These are phyloP conservation scores for Penicillium pancosmium DNA, from an alignment of 495 filamentous ascomycete species.

Conservation along the genomic window DNA sequence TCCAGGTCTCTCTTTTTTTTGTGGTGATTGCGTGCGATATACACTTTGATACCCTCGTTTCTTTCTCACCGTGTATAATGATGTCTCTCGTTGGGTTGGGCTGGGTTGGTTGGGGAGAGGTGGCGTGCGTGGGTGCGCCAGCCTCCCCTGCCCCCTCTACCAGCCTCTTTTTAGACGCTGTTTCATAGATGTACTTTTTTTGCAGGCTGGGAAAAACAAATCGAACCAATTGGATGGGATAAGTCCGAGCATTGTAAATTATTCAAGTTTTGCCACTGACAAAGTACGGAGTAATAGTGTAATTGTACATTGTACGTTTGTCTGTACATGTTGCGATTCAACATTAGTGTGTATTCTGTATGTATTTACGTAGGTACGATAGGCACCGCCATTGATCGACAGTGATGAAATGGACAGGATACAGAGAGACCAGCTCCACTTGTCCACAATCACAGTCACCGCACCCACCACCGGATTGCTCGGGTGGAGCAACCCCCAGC, in stretches of 20 bases:
- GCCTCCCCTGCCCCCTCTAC: background rate
- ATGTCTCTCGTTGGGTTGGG: slow-evolving; percentile 13
- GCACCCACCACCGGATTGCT: background rate
- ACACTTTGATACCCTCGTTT: slow-evolving; percentile 20
- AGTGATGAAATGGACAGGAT: background rate
- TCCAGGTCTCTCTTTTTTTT: background rate
- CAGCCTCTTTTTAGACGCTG: slow-evolving; percentile 2
- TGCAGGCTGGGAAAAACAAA: background rate
- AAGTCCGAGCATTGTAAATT: background rate
- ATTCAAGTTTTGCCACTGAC: background rate
- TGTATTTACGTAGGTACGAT: no score
- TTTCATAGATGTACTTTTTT: slow-evolving; percentile 15
- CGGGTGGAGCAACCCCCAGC: background rate
- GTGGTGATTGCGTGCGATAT: slow-evolving; percentile 11
- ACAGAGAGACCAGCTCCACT: no score
- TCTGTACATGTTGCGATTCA: background rate
- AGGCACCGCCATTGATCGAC: background rate
- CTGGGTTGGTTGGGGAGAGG: background rate
- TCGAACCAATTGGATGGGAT: background rate
- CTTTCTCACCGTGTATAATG: slow-evolving; percentile 15
- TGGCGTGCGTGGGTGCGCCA: background rate
- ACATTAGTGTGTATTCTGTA: no score
- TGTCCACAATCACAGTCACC: background rate
- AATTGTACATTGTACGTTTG: no score
- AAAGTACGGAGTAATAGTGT: no score